Evolutionary conservation across 2,329 filamentous ascomycete genomes (phyloP), one percentile per base, ranked within the genome.

Genomic region (Tolypocladium capitatum): DNA sequence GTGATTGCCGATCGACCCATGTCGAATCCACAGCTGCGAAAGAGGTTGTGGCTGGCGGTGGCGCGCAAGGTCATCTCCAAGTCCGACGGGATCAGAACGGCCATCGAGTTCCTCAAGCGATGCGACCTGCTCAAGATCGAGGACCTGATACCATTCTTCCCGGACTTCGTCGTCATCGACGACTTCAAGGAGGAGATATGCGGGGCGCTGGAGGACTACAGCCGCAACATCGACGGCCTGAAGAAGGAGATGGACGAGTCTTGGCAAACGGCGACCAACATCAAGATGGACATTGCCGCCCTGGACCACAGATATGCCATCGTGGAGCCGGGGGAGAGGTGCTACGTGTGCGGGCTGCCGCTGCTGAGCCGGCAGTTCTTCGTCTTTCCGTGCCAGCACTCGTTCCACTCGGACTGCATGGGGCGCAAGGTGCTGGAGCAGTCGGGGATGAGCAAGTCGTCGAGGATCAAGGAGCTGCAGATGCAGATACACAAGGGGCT

Each of bases 181-280:
- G 92, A 97, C 64, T 98, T 98, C 75, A 96, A 97, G 62, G 90
- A 97, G 53, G 92, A 98, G 63, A 97, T 98, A 34, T 98, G 92
- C 68, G 74, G 80, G 0, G 92, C 94, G 1, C 75, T 98, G 1
- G 92, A 98, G 65, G 86, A 94, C 53, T 98, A 98, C 68, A 86
- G 82, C 43, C 84, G 86, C 34, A 88, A 87, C 55, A 98, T 98
- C 55, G 92, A 97, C 59, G 74, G 73, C 2, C 71, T 98, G 35
- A 89, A 90, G 60, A 81, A 83, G 54, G 91, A 97, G 64, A 98
- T 98, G 92, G 92, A 98, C 63, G 88, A 95, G 61, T 88, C 83
- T 5, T 86, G 88, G 10, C 80, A 82, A 51, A 97, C 92, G 14
- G 91, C 92, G 1, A 78, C 83, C 30, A 88, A 95, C 58, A 97